A percentile compares a stretch with the other conserved stretches of the same genome.
Conservation (phyloP, 495 filamentous ascomycete genomes). For the Aspergillus nidulans region DNA sequence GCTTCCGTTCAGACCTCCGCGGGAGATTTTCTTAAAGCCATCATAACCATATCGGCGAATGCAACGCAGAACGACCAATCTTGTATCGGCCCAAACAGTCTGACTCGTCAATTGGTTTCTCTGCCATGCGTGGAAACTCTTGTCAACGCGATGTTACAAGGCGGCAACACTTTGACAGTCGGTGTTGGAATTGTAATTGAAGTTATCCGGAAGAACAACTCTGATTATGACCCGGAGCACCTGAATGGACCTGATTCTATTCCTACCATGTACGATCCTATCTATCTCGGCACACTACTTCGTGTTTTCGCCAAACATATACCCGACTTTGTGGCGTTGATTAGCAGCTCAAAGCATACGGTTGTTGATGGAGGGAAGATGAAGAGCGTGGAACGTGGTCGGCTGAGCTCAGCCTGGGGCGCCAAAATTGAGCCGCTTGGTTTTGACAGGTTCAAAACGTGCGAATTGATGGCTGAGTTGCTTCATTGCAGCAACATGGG, state of each 20-base stretch:
- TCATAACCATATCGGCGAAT: slow-evolving; percentile 98
- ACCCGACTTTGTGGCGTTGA: slow-evolving; percentile 92
- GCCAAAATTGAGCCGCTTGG: slow-evolving; percentile 89
- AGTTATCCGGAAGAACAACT: slow-evolving; percentile 99
- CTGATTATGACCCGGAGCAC: slow-evolving; percentile 94
- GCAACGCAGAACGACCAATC: slow-evolving; percentile 96
- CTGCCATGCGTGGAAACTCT: slow-evolving; percentile 73
- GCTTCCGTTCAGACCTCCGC: slow-evolving; percentile 92
- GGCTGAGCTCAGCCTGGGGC: slow-evolving; percentile 81
- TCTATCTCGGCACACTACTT: slow-evolving; percentile 92
- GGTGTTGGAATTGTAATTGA: slow-evolving; percentile 98
- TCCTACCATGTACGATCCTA: slow-evolving; percentile 85
- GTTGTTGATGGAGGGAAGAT: slow-evolving; percentile 56
- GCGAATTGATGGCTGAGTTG: slow-evolving; percentile 96
- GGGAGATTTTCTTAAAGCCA: slow-evolving; percentile 96
- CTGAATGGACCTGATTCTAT: slow-evolving; percentile 68
- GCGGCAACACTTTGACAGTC: slow-evolving; percentile 91
- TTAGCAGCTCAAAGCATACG: slow-evolving; percentile 61
- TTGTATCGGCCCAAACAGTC: slow-evolving; percentile 95
- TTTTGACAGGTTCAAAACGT: slow-evolving; percentile 98
- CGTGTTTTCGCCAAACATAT: slow-evolving; percentile 86
- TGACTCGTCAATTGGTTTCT: slow-evolving; percentile 95
- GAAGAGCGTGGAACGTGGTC: slow-evolving; percentile 55
- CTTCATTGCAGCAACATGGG: slow-evolving; percentile 99
- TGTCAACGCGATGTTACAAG: slow-evolving; percentile 84